Base-by-base conservation (phyloP, 208 protist genomes). In the Paratrypanosoma confusum region DNA sequence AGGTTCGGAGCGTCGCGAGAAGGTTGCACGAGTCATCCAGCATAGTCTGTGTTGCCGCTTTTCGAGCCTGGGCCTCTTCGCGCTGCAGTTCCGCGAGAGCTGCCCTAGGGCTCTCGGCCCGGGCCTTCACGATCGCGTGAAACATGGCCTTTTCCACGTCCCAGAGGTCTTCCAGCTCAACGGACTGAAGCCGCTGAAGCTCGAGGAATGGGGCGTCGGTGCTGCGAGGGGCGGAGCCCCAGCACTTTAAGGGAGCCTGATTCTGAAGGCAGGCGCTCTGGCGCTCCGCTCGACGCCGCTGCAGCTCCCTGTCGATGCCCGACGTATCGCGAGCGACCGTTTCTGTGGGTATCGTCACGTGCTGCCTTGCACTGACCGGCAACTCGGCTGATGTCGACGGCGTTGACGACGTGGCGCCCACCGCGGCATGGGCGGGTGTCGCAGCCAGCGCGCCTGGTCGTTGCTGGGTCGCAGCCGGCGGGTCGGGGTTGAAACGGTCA, bases 321-420 rank as follows among this genome's bases (percentile, higher is more conserved):
- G 42, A 39, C 8, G 27, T 47, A 22, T 38, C 50, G 13, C 55
- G 29, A 2, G 18, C 37, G 13, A 50, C 43, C n/a, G 39, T n/a
- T n/a, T n/a, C n/a, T 18, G 28, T 5, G 5, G 17, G 23, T 17
- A 2, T 53, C 45, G n/a, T 51, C 27, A 8, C 43, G 18, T 14
- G 31, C 8, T 10, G 11, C 16, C 35, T 37, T 14, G 16, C 27
- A 23, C 24, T 13, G 7, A 1, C 37, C 33, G 13, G 41, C 39
- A 13, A 16, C 1, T n/a, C 52, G 45, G 38, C 64, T 63, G 24
- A 57, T 66, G 64, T 71, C 65, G 23, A 39, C 50, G 8, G 29
- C 43, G 6, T 66, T 16, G 35, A 66, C 48, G 3, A 35, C 44
- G 16, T 45, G 60, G 47, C 49, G 65, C 18, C 40, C 57, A n/a